Evolutionary conservation across 2,329 filamentous ascomycete species (phyloP).

Genomic region (Macroventuria anomochaeta): DNA sequence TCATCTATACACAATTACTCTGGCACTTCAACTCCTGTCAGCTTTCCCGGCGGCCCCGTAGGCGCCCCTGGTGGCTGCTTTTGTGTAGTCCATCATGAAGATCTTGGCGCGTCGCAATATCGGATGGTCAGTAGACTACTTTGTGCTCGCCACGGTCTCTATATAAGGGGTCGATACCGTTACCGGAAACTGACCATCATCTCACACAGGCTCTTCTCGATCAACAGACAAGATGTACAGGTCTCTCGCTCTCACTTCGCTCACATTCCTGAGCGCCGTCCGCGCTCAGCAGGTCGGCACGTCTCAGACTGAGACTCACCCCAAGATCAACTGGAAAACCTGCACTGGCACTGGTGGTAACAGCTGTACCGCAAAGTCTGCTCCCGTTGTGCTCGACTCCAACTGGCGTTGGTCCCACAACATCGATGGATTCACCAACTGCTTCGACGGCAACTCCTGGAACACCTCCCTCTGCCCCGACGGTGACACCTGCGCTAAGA

Average conservation of each 20-base stretch:
- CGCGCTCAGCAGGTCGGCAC: constrained; percentile 53
- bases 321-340: constrained; percentile 48
- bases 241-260: constrained; percentile 48
- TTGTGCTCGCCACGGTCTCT: constrained; percentile 9
- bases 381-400: constrained; percentile 52
- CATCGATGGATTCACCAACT: constrained; percentile 55
- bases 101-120: constrained; percentile 28
- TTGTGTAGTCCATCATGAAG: constrained; percentile 19
- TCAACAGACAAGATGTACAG: constrained; percentile 48
- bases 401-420: constrained; percentile 61
- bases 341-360: constrained; percentile 50
- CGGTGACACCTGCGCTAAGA: constrained; percentile 46
- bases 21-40: constrained; percentile 26
- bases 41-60: constrained; percentile 44
- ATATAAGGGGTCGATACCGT: constrained; percentile 36
- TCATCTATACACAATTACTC: constrained; percentile 48
- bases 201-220: constrained; percentile 36
- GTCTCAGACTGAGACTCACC: constrained; percentile 50
- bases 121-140: constrained; percentile 16
- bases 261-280: constrained; percentile 50
- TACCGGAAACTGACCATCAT: constrained; percentile 23
- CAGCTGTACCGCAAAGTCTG: constrained; percentile 48
- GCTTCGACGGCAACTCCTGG: constrained; percentile 57
- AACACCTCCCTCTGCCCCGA: constrained; percentile 51
- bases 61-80: constrained; percentile 29